Base-by-base conservation (phyloP, 108 stramenopile species). In the Skeletonema tropicum region DNA sequence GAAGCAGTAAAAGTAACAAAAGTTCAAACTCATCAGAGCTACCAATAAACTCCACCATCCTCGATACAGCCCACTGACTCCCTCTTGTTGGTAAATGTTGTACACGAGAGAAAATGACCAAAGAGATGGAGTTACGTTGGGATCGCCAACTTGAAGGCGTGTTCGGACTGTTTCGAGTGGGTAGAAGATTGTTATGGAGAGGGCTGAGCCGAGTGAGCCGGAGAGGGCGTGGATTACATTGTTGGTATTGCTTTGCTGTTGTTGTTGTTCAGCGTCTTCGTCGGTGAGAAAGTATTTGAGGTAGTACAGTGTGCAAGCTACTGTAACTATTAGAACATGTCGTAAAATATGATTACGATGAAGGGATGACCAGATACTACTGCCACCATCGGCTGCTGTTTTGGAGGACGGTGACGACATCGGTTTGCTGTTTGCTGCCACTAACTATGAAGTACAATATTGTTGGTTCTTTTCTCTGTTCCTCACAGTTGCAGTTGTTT, bases 1-100 rank as follows among this genome's bases (percentile, higher is more conserved):
- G 42, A 83, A 83, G 35, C 71, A 72, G 64, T 83, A 83, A 36
- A 83, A 83, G 42, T 83, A 83, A 26, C 74, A 73, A 42, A 83
- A 79, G 42, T 83, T 83, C 15, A 79, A 65, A 23, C 33, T 31
- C 33, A 75, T 41, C 60, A 79, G 33, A n/a, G 83, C 78, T 52
- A 83, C 32, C 17, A 83, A 68, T 21, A 83, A 30, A 33, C 78
- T 75, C 36, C 23, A 59, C 63, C 67, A 74, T 30, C 83, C 83
- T 14, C 42, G 21, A 39, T 83, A 83, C 2, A 83, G 33, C 4
- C 62, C 61, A 7, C 60, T 36, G 19, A 59, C 36, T 13, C 77
- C 77, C 57, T 79, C 78, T 12, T 41, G 74, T 21, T 65, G 48
- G 38, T 49, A 31, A 3, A 75, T 79, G 14, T 69, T 19, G 41